These are phyloP conservation scores for Prunus mume DNA, from an alignment of 306 rosid genomes.

Conservation along the genomic window DNA sequence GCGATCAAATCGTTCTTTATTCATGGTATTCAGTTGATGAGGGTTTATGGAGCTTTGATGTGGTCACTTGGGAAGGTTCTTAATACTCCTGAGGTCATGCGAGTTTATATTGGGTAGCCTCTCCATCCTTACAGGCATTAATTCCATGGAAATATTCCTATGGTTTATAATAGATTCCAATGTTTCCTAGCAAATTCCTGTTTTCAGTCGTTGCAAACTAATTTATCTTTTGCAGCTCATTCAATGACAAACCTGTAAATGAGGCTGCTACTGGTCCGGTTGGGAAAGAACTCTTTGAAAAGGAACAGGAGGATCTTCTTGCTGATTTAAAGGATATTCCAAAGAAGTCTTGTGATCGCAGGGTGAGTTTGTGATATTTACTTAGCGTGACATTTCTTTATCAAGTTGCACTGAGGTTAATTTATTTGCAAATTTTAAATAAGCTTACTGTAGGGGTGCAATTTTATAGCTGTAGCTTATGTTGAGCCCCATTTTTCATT, in stretches of 20 bases:
- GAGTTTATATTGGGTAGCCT: conserved; percentile 89
- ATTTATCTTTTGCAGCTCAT: conserved; percentile 55
- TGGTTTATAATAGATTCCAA: neutral
- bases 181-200: neutral
- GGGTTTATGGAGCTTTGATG: conserved; percentile 96
- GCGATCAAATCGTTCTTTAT: neutral
- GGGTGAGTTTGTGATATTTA: conserved; percentile 47
- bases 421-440: neutral
- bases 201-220: neutral
- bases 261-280: conserved; percentile 54
- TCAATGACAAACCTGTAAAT: conserved; percentile 73
- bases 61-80: conserved; percentile 99
- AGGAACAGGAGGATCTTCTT: conserved; percentile 92
- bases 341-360: conserved; percentile 90
- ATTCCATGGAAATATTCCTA: neutral
- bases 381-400: neutral
- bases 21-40: conserved; percentile 66
- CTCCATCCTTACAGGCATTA: conserved; percentile 15
- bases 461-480: no score
- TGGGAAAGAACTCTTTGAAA: conserved; percentile 85
- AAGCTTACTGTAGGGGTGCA: neutral
- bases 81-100: conserved; percentile 87
- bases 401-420: neutral
- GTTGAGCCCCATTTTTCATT: neutral
- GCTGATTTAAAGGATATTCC: conserved; percentile 87